phyloP scores from a whole-genome alignment of 2,329 filamentous ascomycete genomes.

The Aspergillus ruber region DNA sequence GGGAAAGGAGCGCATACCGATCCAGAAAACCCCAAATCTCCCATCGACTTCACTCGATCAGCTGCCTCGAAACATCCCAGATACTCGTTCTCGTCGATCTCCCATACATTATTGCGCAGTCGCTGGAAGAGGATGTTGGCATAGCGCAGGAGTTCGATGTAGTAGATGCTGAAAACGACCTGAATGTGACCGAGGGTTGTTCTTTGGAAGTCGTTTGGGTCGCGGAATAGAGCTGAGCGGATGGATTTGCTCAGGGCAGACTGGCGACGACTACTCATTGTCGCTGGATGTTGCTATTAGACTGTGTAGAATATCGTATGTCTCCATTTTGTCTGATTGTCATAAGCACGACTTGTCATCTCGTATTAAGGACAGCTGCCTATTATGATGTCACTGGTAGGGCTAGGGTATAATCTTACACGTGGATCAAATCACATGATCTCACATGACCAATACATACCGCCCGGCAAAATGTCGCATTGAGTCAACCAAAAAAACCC shows the following conservation, averaged over 20 bases:
- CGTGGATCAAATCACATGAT: slow-evolving; percentile 1
- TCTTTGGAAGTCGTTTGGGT: slow-evolving; percentile 20
- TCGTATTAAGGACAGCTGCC: neutral
- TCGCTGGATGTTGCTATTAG: neutral
- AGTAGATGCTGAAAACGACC: slow-evolving; percentile 50
- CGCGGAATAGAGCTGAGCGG: slow-evolving; percentile 22
- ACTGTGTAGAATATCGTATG: no score
- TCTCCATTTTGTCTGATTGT: no score
- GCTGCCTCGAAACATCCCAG: slow-evolving; percentile 46
- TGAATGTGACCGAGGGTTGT: slow-evolving; percentile 41
- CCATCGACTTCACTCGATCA: slow-evolving; percentile 50
- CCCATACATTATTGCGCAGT: slow-evolving; percentile 48
- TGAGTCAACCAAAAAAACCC: slow-evolving; percentile 25
- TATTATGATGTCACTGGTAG: slow-evolving; percentile 13
- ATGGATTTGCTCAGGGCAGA: slow-evolving; percentile 24
- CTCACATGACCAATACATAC: slow-evolving; percentile 18
- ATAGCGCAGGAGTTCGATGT: slow-evolving; percentile 44
- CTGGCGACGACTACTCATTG: slow-evolving; percentile 20
- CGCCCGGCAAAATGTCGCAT: slow-evolving; percentile 19
- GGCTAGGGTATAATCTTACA: slow-evolving; percentile 6
- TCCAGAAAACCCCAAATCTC: slow-evolving; percentile 67
- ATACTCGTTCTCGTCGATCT: slow-evolving; percentile 50
- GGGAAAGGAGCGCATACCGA: slow-evolving; percentile 40
- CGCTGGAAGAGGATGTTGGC: slow-evolving; percentile 45
- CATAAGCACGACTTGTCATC: neutral